phyloP scores from a whole-genome alignment of 306 rosid genomes.

The Bauhinia variegata region DNA sequence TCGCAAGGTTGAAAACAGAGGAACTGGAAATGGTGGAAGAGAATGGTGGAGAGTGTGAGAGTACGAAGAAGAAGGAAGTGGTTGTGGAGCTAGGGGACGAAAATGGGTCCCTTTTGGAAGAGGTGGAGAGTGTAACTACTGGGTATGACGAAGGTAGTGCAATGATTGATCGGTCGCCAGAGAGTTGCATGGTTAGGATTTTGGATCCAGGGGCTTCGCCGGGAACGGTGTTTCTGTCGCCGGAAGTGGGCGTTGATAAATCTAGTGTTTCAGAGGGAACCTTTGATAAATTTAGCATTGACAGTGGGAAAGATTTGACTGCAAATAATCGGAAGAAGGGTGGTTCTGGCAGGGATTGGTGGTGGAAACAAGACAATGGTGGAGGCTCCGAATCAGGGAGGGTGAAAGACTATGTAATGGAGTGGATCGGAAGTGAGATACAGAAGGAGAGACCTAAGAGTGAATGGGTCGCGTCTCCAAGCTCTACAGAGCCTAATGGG shows the following conservation, averaged over 20 bases:
- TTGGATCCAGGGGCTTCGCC: conserved; percentile 66
- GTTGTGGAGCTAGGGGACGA: conserved; percentile 49
- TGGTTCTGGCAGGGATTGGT: conserved; percentile 94
- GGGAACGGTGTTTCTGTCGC: conserved; percentile 40
- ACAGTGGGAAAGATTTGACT: conserved; percentile 67
- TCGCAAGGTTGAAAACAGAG: conserved; percentile 79
- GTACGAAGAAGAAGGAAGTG: conserved; percentile 26
- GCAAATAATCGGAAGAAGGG: conserved; percentile 59
- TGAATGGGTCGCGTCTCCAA: conserved; percentile 75
- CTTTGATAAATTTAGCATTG: conserved; percentile 69
- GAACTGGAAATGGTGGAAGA: conserved; percentile 60
- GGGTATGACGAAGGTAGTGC: conserved; percentile 60
- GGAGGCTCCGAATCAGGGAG: conserved; percentile 86
- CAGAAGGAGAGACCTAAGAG: conserved; percentile 77
- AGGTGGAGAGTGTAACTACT: conserved; percentile 63
- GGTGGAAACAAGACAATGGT: conserved; percentile 94
- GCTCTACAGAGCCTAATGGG: conserved; percentile 38
- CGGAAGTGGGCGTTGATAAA: conserved; percentile 49
- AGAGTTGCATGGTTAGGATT: conserved; percentile 55
- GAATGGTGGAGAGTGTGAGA: conserved; percentile 23
- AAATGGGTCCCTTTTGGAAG: conserved; percentile 72
- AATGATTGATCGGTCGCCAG: conserved; percentile 61
- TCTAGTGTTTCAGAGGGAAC: conserved; percentile 59
- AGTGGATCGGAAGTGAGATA: conserved; percentile 98
- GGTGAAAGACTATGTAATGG: conserved; percentile 97